Conservation (phyloP, 805 yeast genomes). For the Wickerhamomyces canadensis region DNA sequence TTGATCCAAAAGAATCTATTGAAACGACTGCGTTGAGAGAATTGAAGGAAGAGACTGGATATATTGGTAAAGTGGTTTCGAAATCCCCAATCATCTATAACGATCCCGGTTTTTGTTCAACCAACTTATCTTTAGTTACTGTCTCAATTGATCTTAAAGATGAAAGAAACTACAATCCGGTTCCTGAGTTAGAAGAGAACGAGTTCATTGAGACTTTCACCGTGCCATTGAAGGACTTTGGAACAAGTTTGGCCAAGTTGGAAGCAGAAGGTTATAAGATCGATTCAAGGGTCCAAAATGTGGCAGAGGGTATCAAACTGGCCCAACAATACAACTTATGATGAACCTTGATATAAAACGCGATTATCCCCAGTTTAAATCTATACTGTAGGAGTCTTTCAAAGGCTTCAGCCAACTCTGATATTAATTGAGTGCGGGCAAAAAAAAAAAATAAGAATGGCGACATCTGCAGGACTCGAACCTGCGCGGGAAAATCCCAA, state of each 20-base stretch:
- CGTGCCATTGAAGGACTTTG: slow-evolving; percentile 56
- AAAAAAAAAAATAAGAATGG: slow-evolving; percentile 5
- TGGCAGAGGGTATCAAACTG: slow-evolving; percentile 73
- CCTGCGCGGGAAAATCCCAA: slow-evolving; percentile 27
- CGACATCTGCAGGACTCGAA: slow-evolving; percentile 27
- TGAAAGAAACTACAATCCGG: slow-evolving; percentile 62
- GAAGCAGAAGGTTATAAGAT: slow-evolving; percentile 63
- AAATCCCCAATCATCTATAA: slow-evolving; percentile 49
- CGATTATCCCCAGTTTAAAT: too few relatives aligned
- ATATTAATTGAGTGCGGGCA: too few relatives aligned
- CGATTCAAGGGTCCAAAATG: slow-evolving; percentile 84
- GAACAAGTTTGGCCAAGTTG: slow-evolving; percentile 46
- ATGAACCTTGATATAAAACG: background rate
- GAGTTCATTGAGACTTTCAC: slow-evolving; percentile 90
- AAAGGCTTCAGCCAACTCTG: too few relatives aligned
- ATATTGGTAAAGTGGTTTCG: slow-evolving; percentile 56
- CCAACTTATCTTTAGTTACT: slow-evolving; percentile 74
- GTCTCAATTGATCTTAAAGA: slow-evolving; percentile 69
- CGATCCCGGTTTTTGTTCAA: slow-evolving; percentile 89
- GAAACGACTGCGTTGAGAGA: slow-evolving; percentile 85
- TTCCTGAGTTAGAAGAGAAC: slow-evolving; percentile 75
- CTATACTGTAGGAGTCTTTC: too few relatives aligned
- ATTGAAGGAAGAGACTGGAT: slow-evolving; percentile 89
- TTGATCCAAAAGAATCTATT: slow-evolving; percentile 77
- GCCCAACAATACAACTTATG: slow-evolving; percentile 35